Conservation (phyloP, 2,329 filamentous ascomycete genomes). For the Alternaria consortialis region DNA sequence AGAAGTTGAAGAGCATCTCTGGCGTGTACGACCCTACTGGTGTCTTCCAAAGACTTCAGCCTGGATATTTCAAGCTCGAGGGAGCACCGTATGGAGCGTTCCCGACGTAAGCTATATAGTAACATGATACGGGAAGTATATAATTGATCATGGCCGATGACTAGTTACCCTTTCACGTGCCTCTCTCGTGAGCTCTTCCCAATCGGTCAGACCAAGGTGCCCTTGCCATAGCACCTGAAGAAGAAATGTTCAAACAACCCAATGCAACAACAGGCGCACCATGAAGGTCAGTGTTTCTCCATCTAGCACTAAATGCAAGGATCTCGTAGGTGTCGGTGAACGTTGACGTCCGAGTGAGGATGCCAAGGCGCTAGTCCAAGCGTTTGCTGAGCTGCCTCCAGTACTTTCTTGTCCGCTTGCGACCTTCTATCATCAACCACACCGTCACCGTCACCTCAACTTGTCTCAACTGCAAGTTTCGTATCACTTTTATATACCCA, state of each 20-base stretch:
- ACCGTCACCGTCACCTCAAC: slow-evolving; percentile 20
- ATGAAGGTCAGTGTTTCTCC: background rate
- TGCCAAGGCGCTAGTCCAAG: slow-evolving; percentile 20
- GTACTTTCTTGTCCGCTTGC: slow-evolving; percentile 18
- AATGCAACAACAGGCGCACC: background rate
- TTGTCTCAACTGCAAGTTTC: slow-evolving; percentile 23
- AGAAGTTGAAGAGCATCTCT: slow-evolving; percentile 28
- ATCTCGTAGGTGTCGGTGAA: background rate
- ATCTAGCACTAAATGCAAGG: background rate
- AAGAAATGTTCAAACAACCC: background rate
- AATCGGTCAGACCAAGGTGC: background rate
- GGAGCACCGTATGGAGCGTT: slow-evolving; percentile 29
- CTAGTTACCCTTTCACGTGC: background rate
- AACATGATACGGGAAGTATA: background rate
- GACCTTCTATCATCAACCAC: slow-evolving; percentile 24
- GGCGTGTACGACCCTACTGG: slow-evolving; percentile 26
- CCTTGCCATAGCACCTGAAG: background rate
- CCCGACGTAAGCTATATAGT: background rate
- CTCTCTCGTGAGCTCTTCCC: background rate
- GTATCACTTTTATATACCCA: slow-evolving; percentile 15
- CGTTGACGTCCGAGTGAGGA: slow-evolving; percentile 10
- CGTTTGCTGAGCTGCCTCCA: slow-evolving; percentile 19
- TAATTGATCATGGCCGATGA: background rate
- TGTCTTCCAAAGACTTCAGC: slow-evolving; percentile 32
- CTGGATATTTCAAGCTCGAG: slow-evolving; percentile 35